Evolutionary conservation across 192 early-diverging fungal genomes (phyloP).

Genomic region (Coemansia sp.): DNA sequence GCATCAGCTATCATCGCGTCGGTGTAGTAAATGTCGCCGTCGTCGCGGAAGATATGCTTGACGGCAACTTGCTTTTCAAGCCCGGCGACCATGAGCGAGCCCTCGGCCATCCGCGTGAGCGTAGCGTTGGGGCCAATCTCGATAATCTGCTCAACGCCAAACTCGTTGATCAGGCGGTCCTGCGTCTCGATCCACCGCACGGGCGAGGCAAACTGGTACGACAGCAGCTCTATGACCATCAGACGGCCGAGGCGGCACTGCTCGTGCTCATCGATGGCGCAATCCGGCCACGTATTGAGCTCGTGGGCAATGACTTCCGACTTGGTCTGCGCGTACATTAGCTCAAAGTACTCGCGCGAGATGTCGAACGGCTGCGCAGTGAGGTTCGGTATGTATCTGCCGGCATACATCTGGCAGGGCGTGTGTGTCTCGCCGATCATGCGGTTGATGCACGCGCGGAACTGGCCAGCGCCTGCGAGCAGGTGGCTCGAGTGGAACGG

Average conservation of each 20-base stretch:
- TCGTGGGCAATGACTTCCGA: slow-evolving; percentile 69
- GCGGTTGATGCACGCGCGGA: slow-evolving; percentile 79
- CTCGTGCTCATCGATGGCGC: slow-evolving; percentile 51
- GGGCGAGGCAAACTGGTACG: slow-evolving; percentile 95
- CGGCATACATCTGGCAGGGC: slow-evolving; percentile 66
- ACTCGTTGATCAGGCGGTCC: slow-evolving; percentile 78
- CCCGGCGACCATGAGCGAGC: slow-evolving; percentile 70
- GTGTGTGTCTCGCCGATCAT: slow-evolving; percentile 77
- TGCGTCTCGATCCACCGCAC: slow-evolving; percentile 98
- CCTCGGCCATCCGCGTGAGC: slow-evolving; percentile 89
- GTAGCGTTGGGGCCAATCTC: slow-evolving; percentile 90
- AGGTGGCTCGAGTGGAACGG: slow-evolving; percentile 97
- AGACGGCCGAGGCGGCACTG: slow-evolving; percentile 75
- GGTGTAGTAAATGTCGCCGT: slow-evolving; percentile 44
- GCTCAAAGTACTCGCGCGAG: slow-evolving; percentile 72
- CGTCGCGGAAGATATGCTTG: slow-evolving; percentile 25
- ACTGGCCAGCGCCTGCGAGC: slow-evolving; percentile 79
- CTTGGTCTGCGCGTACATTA: slow-evolving; percentile 68
- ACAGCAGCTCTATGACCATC: slow-evolving; percentile 84
- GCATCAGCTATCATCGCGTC: slow-evolving; percentile 66
- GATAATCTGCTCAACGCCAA: slow-evolving; percentile 76
- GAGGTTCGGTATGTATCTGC: slow-evolving; percentile 95
- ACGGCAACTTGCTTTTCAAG: slow-evolving; percentile 16
- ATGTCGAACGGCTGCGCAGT: slow-evolving; percentile 86
- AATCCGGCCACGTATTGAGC: slow-evolving; percentile 72